These are phyloP conservation scores for Talaromyces rugulosus DNA, from an alignment of 2,329 filamentous ascomycete species.

Conservation along the genomic window DNA sequence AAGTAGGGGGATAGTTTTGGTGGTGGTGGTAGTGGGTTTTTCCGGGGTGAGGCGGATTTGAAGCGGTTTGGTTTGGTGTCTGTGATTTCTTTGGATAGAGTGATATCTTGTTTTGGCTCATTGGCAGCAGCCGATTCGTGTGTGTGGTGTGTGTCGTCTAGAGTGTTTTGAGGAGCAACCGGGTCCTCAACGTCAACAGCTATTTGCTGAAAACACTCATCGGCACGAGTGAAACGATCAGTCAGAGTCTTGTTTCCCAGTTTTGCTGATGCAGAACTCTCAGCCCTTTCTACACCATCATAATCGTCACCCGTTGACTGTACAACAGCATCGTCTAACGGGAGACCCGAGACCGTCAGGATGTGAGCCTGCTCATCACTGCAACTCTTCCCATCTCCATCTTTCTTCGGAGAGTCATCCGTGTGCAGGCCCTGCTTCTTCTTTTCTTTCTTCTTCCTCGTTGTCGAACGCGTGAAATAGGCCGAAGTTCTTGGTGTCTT, in stretches of 20 bases:
- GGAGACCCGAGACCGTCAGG: too few species aligned
- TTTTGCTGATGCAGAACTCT: too few species aligned
- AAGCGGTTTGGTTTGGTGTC: neutral
- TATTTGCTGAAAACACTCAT: neutral
- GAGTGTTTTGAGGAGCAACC: neutral
- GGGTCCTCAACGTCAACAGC: neutral
- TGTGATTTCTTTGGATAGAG: neutral
- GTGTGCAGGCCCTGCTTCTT: neutral
- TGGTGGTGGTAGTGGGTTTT: conserved; percentile 20
- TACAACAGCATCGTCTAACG: too few species aligned
- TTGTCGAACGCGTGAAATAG: conserved; percentile 3
- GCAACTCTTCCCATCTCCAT: too few species aligned
- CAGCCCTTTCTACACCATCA: neutral
- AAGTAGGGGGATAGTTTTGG: conserved; percentile 43
- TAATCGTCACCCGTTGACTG: neutral
- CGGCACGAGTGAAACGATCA: too few species aligned
- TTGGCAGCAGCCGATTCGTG: neutral
- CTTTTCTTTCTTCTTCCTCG: too few species aligned
- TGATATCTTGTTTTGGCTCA: too few species aligned
- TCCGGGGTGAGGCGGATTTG: neutral
- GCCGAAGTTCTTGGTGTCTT: conserved; percentile 8
- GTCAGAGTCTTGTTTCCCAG: too few species aligned
- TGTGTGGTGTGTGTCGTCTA: neutral
- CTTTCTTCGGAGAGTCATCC: too few species aligned
- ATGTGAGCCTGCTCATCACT: neutral